Conservation (phyloP, 768 basidiomycete species). For the Sistotremastrum niveocremeum region DNA sequence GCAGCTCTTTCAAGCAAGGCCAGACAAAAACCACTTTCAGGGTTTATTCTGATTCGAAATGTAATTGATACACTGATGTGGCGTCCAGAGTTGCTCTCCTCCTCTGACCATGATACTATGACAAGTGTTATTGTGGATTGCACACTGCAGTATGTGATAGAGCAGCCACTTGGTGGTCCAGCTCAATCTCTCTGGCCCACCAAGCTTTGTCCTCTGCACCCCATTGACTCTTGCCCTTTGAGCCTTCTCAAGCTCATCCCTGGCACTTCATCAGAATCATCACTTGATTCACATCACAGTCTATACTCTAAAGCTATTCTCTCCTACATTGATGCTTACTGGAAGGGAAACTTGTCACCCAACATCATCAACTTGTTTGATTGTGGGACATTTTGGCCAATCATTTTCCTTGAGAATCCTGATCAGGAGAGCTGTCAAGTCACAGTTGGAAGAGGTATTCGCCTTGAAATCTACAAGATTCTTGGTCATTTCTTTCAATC, state of each 20-base stretch:
- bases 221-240: slow-evolving; percentile 40
- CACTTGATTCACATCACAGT: slow-evolving; percentile 13
- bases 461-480: too few relatives aligned
- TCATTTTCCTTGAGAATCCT: slow-evolving; percentile 65
- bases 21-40: too few relatives aligned
- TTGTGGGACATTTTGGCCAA: slow-evolving; percentile 57
- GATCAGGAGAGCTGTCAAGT: slow-evolving; percentile 39
- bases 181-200: slow-evolving; percentile 37
- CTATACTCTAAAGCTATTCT: slow-evolving; percentile 17
- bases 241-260: slow-evolving; percentile 33
- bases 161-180: slow-evolving; percentile 22
- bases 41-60: too few relatives aligned
- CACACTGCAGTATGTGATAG: slow-evolving; percentile 66
- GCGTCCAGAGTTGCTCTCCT: slow-evolving; percentile 28
- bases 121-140: slow-evolving; percentile 60
- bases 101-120: slow-evolving; percentile 52
- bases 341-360: slow-evolving; percentile 42
- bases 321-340: slow-evolving; percentile 47
- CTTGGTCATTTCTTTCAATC: too few relatives aligned
- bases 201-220: slow-evolving; percentile 49
- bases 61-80: slow-evolving; percentile 39
- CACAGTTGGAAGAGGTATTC: too few relatives aligned
- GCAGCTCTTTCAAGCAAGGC: slow-evolving; percentile 20
- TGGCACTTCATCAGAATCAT: slow-evolving; percentile 19
- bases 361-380: slow-evolving; percentile 45